phyloP scores from a whole-genome alignment of 1,284 basidiomycete species.

The Violaceomyces palustris region DNA sequence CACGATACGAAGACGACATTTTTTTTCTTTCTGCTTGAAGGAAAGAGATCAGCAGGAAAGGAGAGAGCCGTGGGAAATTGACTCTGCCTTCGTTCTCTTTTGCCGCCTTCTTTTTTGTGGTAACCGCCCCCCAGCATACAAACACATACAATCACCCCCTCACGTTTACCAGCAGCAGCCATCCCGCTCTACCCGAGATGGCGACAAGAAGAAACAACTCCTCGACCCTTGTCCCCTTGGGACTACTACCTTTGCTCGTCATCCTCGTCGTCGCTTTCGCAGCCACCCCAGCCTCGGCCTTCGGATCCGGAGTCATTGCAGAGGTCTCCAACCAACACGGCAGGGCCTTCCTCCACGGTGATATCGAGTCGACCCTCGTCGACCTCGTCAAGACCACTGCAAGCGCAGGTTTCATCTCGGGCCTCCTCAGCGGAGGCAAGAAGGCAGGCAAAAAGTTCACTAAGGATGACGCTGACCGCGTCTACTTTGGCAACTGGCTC shows the following conservation, averaged over 20 bases:
- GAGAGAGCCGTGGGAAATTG: too few species aligned
- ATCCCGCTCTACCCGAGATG: too few species aligned
- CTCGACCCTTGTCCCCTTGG: too few species aligned
- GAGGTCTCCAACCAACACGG: conserved; percentile 6
- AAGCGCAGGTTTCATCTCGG: neutral
- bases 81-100: too few species aligned
- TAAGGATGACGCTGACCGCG: conserved; percentile 24
- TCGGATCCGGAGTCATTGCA: conserved; percentile 22
- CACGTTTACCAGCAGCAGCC: too few species aligned
- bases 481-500: conserved; percentile 36
- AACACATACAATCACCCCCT: too few species aligned
- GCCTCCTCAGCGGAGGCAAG: conserved; percentile 6
- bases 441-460: conserved; percentile 21
- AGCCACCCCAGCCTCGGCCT: conserved; percentile 7
- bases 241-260: conserved; percentile 1
- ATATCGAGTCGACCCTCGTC: conserved; percentile 13
- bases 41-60: too few species aligned
- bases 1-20: too few species aligned
- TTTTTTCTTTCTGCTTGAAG: too few species aligned
- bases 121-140: too few species aligned
- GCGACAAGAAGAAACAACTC: too few species aligned
- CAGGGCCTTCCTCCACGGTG: conserved; percentile 21
- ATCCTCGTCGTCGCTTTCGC: neutral
- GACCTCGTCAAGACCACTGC: conserved; percentile 11
- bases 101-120: too few species aligned